phyloP scores from a whole-genome alignment of 2,329 filamentous ascomycete genomes.

The Xenosphaeropsis pyriputrescens region DNA sequence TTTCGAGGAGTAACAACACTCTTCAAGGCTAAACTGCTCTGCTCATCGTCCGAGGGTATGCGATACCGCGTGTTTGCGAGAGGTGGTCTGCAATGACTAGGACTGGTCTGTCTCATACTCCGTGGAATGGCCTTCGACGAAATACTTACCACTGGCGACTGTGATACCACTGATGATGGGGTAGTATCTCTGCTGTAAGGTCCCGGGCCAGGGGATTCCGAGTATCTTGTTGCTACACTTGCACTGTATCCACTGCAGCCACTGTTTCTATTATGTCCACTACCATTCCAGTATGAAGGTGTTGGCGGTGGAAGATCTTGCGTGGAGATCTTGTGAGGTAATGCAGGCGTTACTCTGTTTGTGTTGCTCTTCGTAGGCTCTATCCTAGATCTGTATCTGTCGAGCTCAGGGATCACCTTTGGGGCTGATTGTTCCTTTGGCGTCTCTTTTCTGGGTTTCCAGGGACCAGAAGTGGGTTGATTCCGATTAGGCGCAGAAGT shows the following conservation, averaged over 20 bases:
- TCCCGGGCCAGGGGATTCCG: constrained; percentile 54
- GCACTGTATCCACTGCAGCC: constrained; percentile 39
- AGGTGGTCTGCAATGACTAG: constrained; percentile 39
- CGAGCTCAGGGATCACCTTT: constrained; percentile 36
- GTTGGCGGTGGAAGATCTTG: constrained; percentile 54
- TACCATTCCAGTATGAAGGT: constrained; percentile 40
- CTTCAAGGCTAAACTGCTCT: too few species aligned
- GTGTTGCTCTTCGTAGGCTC: constrained; percentile 18
- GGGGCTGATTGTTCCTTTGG: constrained; percentile 2
- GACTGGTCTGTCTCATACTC: constrained; percentile 34
- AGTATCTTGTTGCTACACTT: constrained; percentile 63
- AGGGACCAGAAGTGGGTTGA: neutral
- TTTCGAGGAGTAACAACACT: too few species aligned
- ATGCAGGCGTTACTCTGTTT: constrained; percentile 24
- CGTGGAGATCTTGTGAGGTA: constrained; percentile 42
- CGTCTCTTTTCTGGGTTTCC: neutral
- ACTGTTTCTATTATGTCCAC: constrained; percentile 18
- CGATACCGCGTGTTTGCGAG: constrained; percentile 27
- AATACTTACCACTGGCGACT: constrained; percentile 48
- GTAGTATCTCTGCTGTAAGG: constrained; percentile 66
- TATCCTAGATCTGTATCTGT: constrained; percentile 38
- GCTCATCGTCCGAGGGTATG: too few species aligned
- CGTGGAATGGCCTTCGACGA: constrained; percentile 22
- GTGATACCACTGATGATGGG: constrained; percentile 63
- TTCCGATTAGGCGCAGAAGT: too few species aligned